Conservation (phyloP, 2,329 filamentous ascomycete species). For the Claviceps humidiphila region DNA sequence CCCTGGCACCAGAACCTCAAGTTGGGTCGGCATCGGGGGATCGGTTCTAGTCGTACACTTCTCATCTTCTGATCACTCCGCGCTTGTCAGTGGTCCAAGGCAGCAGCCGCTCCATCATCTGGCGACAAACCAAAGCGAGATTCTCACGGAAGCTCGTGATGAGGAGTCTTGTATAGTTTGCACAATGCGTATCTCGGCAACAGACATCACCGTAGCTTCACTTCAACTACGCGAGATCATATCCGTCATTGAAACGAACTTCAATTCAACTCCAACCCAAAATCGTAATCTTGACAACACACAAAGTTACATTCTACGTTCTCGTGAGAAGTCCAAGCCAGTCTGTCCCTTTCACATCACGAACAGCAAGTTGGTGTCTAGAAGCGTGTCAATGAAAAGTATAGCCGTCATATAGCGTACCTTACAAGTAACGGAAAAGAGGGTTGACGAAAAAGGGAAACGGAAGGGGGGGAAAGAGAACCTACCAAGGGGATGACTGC, state of each 20-base stretch:
- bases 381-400: neutral
- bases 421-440: neutral
- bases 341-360: constrained; percentile 38
- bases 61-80: too few relatives aligned
- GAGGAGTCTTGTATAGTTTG: too few relatives aligned
- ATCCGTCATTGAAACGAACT: neutral
- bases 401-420: neutral
- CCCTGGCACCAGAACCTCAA: too few relatives aligned
- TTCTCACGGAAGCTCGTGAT: too few relatives aligned
- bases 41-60: too few relatives aligned
- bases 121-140: too few relatives aligned
- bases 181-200: neutral
- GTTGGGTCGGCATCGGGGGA: too few relatives aligned
- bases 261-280: neutral
- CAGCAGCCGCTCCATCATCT: too few relatives aligned
- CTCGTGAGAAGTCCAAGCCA: neutral
- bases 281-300: too few relatives aligned
- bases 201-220: neutral
- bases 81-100: too few relatives aligned
- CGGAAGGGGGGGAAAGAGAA: constrained; percentile 4
- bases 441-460: neutral
- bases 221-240: neutral
- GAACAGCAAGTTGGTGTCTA: constrained; percentile 53
- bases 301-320: neutral
- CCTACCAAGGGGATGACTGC: constrained; percentile 89